phyloP scores from a whole-genome alignment of 1,139 yeast genomes.

The Kodamaea plutei region DNA sequence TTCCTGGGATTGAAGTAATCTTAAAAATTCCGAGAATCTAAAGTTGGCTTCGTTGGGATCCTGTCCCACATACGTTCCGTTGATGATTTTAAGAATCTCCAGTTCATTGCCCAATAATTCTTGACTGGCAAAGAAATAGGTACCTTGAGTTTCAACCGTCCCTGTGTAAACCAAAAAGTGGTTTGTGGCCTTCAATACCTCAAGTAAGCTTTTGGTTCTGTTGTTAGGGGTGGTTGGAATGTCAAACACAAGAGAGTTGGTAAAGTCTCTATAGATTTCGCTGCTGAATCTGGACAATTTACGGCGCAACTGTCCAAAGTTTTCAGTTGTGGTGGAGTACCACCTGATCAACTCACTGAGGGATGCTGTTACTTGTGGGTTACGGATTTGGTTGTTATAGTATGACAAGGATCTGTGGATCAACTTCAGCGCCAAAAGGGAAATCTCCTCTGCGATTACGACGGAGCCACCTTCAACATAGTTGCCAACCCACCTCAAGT shows the following conservation, averaged over 20 bases:
- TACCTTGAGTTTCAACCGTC: constrained; percentile 69
- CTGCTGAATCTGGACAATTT: constrained; percentile 76
- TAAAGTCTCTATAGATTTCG: constrained; percentile 65
- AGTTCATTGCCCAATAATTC: constrained; percentile 45
- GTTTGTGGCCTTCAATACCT: constrained; percentile 54
- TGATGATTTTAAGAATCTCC: constrained; percentile 41
- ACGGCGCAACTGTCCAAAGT: constrained; percentile 80
- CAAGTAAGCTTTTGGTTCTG: constrained; percentile 52
- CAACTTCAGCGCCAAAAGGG: constrained; percentile 61
- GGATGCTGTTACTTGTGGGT: constrained; percentile 49
- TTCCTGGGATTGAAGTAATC: constrained; percentile 12
- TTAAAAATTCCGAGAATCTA: constrained; percentile 31
- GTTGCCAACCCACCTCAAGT: constrained; percentile 67
- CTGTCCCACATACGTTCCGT: constrained; percentile 41
- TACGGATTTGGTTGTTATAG: constrained; percentile 65
- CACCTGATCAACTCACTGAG: constrained; percentile 65
- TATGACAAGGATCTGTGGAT: constrained; percentile 67
- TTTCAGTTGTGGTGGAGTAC: constrained; percentile 80
- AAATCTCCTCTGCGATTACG: constrained; percentile 74
- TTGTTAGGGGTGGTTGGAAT: constrained; percentile 47
- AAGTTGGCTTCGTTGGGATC: constrained; percentile 27
- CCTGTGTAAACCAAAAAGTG: constrained; percentile 81
- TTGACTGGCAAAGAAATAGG: constrained; percentile 66
- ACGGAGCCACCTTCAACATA: constrained; percentile 79
- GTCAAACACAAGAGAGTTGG: constrained; percentile 70